phyloP scores from a whole-genome alignment of 1,284 basidiomycete species.

The Microbotryomycetes sp. region DNA sequence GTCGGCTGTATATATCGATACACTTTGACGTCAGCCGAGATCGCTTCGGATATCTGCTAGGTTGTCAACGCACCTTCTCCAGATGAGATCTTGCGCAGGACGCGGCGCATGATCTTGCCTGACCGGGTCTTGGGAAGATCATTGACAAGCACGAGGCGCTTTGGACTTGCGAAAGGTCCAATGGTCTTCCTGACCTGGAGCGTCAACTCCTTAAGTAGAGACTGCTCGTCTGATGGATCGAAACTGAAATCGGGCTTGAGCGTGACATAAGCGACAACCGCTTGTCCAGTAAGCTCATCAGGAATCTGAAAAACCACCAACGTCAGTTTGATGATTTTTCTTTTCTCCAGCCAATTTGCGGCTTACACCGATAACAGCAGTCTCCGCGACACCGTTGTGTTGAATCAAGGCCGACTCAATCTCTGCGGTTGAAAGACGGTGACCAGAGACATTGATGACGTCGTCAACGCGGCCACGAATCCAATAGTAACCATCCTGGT shows the following conservation, averaged over 20 bases:
- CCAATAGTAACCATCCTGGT: constrained; percentile 92
- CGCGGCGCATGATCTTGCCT: constrained; percentile 95
- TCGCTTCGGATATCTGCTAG: no score
- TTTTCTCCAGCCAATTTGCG: constrained; percentile 73
- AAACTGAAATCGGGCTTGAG: constrained; percentile 68
- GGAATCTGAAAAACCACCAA: constrained; percentile 9
- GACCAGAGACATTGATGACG: constrained; percentile 80
- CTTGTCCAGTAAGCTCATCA: constrained; percentile 40
- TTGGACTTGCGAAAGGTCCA: constrained; percentile 75
- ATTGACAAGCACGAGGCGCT: constrained; percentile 70
- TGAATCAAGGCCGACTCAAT: constrained; percentile 92
- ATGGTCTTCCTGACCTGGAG: constrained; percentile 94
- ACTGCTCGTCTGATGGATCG: constrained; percentile 59
- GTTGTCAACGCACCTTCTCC: no score
- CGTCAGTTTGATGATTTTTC: constrained; percentile 11
- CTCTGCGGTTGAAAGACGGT: constrained; percentile 93
- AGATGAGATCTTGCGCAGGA: constrained; percentile 90
- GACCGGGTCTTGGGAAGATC: constrained; percentile 94
- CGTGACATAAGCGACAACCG: constrained; percentile 44
- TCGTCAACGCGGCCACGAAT: constrained; percentile 97
- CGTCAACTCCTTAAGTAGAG: constrained; percentile 76
- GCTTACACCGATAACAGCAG: constrained; percentile 81
- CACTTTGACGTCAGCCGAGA: no score
- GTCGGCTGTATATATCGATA: no score
- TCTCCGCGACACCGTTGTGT: constrained; percentile 92